A percentile compares a stretch with the other conserved stretches of the same genome.
phyloP scores from a whole-genome alignment of 164 flowering plant genomes.

The Magnolia kwangsiensis region DNA sequence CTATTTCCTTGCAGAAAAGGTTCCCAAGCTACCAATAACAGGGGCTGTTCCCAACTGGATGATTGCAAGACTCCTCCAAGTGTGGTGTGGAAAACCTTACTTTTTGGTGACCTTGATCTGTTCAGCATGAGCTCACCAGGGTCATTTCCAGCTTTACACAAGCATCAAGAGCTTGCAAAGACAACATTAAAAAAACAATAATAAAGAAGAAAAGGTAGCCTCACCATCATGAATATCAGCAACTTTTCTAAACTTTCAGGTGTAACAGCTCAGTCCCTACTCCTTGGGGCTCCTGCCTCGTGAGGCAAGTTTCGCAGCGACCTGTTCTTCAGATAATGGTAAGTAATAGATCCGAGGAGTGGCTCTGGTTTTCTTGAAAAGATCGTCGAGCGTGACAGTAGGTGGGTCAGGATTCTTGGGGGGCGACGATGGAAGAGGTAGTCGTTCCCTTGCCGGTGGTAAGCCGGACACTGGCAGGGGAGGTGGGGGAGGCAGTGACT shows the following conservation, averaged over 20 bases:
- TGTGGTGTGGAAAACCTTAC: background rate
- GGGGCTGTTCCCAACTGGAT: background rate
- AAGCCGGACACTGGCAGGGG: constrained; percentile 42
- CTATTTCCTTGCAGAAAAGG: background rate
- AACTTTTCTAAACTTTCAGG: too few species aligned
- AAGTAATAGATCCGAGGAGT: constrained; percentile 82
- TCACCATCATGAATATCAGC: too few species aligned
- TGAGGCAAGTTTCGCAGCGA: constrained; percentile 51
- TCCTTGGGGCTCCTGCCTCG: constrained; percentile 37
- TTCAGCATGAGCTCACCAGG: background rate
- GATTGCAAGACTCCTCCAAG: background rate
- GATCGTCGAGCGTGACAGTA: constrained; percentile 76
- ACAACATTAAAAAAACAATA: background rate
- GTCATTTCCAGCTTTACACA: background rate
- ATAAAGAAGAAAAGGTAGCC: too few species aligned
- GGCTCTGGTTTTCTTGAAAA: constrained; percentile 72
- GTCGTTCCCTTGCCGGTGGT: constrained; percentile 41
- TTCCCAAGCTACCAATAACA: background rate
- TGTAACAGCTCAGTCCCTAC: constrained; percentile 14
- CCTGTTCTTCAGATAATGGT: constrained; percentile 82
- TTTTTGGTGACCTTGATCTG: background rate
- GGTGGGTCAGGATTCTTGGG: constrained; percentile 63
- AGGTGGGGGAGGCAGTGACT: constrained; percentile 53
- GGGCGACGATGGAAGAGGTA: constrained; percentile 51
- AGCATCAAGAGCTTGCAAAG: background rate